These are phyloP conservation scores for Tetracentron sinense DNA, from an alignment of 164 flowering plant genomes.

Conservation along the genomic window DNA sequence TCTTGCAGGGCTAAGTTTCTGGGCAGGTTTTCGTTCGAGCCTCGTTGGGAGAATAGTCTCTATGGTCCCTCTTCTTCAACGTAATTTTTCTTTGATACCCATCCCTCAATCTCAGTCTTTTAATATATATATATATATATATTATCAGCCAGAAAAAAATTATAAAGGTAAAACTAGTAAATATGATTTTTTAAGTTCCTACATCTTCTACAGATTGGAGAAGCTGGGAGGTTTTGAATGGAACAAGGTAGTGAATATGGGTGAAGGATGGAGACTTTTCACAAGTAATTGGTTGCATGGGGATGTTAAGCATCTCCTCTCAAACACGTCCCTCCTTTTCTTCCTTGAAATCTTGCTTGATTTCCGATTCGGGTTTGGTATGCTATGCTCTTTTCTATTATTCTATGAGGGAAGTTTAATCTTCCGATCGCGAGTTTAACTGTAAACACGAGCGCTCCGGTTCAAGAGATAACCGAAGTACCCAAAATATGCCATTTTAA, in stretches of 20 bases:
- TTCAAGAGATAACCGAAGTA: no score
- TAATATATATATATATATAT: no score
- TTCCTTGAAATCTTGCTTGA: constrained; percentile 84
- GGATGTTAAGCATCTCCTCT: constrained; percentile 70
- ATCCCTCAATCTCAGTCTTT: neutral
- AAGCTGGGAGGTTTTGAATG: constrained; percentile 71
- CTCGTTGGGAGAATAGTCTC: constrained; percentile 64
- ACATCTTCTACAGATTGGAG: constrained; percentile 42
- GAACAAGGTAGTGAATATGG: constrained; percentile 44
- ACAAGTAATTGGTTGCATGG: constrained; percentile 88
- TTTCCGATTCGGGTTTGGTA: constrained; percentile 81
- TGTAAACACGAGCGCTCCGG: no score
- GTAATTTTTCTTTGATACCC: constrained; percentile 31
- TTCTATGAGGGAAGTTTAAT: no score
- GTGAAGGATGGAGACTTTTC: constrained; percentile 85
- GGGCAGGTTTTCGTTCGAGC: no score
- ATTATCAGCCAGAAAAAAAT: no score
- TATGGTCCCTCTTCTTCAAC: constrained; percentile 76
- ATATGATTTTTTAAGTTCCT: neutral
- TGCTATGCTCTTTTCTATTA: no score
- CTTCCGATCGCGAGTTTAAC: no score
- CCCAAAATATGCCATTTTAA: no score
- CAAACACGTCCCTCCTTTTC: constrained; percentile 70
- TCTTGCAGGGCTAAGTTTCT: no score
- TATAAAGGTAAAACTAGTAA: neutral